A percentile compares a stretch with the other conserved stretches of the same genome.
These are phyloP conservation scores for Metschnikowia similis DNA, from an alignment of 805 yeast species.

Conservation along the genomic window DNA sequence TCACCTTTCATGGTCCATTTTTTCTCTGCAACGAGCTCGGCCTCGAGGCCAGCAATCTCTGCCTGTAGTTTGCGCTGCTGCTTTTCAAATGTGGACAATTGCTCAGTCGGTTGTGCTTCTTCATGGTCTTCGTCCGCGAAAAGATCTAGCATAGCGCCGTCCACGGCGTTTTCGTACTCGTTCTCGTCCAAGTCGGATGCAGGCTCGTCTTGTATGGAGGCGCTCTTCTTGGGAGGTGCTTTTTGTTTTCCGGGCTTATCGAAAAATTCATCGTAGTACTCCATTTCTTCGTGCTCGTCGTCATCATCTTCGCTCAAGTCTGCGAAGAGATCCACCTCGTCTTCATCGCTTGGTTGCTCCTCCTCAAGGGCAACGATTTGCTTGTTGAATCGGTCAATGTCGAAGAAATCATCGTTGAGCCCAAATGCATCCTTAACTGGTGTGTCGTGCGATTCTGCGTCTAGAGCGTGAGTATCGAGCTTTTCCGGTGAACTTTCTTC, in stretches of 20 bases:
- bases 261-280: constrained; percentile 66
- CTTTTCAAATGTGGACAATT: constrained; percentile 72
- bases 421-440: constrained; percentile 52
- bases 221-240: constrained; percentile 25
- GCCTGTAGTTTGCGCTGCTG: constrained; percentile 73
- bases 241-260: constrained; percentile 39
- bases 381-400: constrained; percentile 77
- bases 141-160: constrained; percentile 59
- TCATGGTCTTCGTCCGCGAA: constrained; percentile 40
- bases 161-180: constrained; percentile 59
- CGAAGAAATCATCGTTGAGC: constrained; percentile 78
- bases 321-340: constrained; percentile 43
- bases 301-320: constrained; percentile 33
- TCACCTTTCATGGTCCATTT: constrained; percentile 96
- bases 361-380: constrained; percentile 66
- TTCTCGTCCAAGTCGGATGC: constrained; percentile 45
- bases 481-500: constrained; percentile 6
- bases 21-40: constrained; percentile 85
- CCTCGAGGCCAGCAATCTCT: constrained; percentile 77
- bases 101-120: constrained; percentile 21
- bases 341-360: constrained; percentile 27
- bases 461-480: constrained; percentile 7
- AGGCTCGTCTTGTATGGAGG: constrained; percentile 30
- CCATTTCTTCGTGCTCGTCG: constrained; percentile 40
- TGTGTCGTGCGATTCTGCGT: constrained; percentile 15